A percentile compares a stretch with the other conserved stretches of the same genome.
Evolutionary conservation across 225 moss, liverwort and hornwort genomes (phyloP).

Genomic region (Asterella californica): DNA sequence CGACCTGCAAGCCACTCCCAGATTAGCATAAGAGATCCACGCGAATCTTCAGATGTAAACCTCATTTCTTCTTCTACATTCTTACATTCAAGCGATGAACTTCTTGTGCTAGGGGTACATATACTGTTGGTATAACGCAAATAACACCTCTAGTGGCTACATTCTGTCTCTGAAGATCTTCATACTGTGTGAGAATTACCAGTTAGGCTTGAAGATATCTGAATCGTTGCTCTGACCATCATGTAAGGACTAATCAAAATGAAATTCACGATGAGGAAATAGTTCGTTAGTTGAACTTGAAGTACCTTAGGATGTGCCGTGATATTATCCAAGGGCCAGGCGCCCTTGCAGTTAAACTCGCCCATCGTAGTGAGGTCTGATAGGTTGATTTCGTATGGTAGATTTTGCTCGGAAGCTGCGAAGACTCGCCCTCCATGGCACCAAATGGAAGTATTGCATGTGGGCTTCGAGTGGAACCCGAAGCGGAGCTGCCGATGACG

Average conservation of each 20-base stretch:
- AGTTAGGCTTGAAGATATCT: neutral
- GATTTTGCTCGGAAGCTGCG: constrained; percentile 13
- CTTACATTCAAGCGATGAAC: neutral
- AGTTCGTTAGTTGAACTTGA: neutral
- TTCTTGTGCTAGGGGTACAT: too few species aligned
- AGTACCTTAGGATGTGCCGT: constrained; percentile 28
- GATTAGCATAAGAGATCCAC: neutral
- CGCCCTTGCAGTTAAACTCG: neutral
- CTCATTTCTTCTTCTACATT: neutral
- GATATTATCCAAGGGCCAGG: constrained; percentile 14
- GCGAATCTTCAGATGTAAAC: neutral
- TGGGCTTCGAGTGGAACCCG: constrained; percentile 12
- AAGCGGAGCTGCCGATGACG: constrained; percentile 11
- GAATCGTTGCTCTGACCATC: neutral
- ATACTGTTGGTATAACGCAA: too few species aligned
- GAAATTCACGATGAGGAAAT: neutral
- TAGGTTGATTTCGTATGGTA: constrained; percentile 21
- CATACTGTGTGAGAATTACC: too few species aligned
- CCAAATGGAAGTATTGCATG: constrained; percentile 19
- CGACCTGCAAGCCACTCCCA: constrained; percentile 17
- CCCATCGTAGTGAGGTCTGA: constrained; percentile 18
- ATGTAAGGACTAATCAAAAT: neutral
- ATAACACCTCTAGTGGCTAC: too few species aligned
- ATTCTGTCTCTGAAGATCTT: too few species aligned
- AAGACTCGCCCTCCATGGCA: constrained; percentile 3